Percentiles rank a stretch among this genome's conserved stretches.
phyloP scores from a whole-genome alignment of 2,329 filamentous ascomycete species.

The Chaetomiaceae sp. region DNA sequence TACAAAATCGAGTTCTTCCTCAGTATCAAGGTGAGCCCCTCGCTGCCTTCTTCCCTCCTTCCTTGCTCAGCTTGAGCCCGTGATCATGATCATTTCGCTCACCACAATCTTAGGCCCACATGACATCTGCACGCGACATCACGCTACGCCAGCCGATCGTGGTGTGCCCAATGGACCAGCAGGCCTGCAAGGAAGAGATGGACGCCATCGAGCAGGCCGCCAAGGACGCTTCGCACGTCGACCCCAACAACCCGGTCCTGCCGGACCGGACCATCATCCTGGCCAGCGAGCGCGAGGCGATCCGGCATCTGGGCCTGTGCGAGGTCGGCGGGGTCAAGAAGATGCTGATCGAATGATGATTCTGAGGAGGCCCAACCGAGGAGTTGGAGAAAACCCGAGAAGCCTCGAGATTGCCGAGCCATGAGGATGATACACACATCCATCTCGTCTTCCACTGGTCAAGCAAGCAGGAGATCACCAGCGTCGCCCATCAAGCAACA shows the following conservation, averaged over 20 bases:
- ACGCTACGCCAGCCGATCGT: slow-evolving; percentile 86
- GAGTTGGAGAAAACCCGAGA: too few relatives aligned
- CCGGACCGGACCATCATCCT: slow-evolving; percentile 77
- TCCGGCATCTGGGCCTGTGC: slow-evolving; percentile 57
- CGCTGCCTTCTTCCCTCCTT: too few relatives aligned
- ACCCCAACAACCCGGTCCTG: slow-evolving; percentile 87
- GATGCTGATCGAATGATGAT: slow-evolving; percentile 56
- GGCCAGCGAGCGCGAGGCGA: slow-evolving; percentile 62
- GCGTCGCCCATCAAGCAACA: too few relatives aligned
- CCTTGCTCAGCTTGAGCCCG: background rate
- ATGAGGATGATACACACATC: too few relatives aligned
- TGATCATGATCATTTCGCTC: background rate
- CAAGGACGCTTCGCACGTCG: slow-evolving; percentile 82
- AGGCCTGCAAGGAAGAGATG: slow-evolving; percentile 97
- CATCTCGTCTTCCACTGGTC: too few relatives aligned
- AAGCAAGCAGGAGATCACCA: too few relatives aligned
- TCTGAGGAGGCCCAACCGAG: background rate
- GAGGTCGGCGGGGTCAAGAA: slow-evolving; percentile 59
- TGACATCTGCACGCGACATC: slow-evolving; percentile 85
- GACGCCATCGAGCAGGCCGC: slow-evolving; percentile 95
- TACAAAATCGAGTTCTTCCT: slow-evolving; percentile 99
- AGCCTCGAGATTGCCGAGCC: too few relatives aligned
- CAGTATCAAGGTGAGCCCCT: slow-evolving; percentile 71
- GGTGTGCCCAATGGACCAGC: slow-evolving; percentile 90
- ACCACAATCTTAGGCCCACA: slow-evolving; percentile 64